Conservation (phyloP, 2,329 filamentous ascomycete genomes). For the Magnaporthales sp. region DNA sequence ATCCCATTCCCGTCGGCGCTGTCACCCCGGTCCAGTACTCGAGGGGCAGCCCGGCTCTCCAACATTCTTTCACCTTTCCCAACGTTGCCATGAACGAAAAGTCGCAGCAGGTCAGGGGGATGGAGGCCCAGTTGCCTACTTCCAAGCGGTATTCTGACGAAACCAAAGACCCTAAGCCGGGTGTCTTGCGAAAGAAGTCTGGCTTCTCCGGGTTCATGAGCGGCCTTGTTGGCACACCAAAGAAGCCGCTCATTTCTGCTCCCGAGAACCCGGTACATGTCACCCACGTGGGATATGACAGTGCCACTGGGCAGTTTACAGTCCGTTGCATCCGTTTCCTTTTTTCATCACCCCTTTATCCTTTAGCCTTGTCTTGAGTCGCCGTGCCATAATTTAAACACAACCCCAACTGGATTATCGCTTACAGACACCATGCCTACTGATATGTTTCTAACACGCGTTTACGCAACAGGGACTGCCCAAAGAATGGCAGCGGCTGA, state of each 20-base stretch:
- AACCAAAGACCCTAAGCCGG: conserved; percentile 46
- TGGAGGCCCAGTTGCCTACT: conserved; percentile 38
- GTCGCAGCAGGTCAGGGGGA: conserved; percentile 26
- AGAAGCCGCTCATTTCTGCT: conserved; percentile 90
- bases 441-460: conserved; percentile 7
- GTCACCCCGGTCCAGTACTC: conserved; percentile 34
- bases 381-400: conserved; percentile 9
- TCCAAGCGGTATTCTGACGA: conserved; percentile 78
- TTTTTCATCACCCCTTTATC: background rate
- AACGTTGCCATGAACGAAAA: conserved; percentile 42
- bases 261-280: conserved; percentile 97
- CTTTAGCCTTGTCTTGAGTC: conserved; percentile 6
- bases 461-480: conserved; percentile 63
- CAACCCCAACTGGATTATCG: background rate
- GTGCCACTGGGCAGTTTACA: conserved; percentile 91
- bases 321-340: conserved; percentile 42
- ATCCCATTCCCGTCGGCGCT: conserved; percentile 18
- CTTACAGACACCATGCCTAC: background rate
- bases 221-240: conserved; percentile 73
- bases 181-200: conserved; percentile 69
- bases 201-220: conserved; percentile 84
- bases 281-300: conserved; percentile 96
- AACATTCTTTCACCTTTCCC: conserved; percentile 59
- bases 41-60: conserved; percentile 41
- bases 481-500: conserved; percentile 93